Evolutionary conservation across 495 filamentous ascomycete species (phyloP).

Genomic region (Trichoderma reesei): DNA sequence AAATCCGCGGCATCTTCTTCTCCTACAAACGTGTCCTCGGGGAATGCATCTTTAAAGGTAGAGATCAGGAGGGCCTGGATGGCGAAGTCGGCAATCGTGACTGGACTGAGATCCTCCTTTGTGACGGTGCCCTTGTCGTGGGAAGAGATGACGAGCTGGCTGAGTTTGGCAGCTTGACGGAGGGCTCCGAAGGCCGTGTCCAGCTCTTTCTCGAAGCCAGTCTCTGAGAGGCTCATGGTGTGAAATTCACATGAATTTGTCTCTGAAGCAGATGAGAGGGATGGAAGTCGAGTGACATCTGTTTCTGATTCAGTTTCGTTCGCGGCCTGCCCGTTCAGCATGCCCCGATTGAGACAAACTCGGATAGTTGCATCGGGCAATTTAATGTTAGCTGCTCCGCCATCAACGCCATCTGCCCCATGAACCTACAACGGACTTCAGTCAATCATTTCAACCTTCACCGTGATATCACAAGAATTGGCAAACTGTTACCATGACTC

Average conservation of each 20-base stretch:
- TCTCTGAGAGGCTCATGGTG: not conserved
- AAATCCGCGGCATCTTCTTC: slow-evolving; percentile 52
- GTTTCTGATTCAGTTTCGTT: no score
- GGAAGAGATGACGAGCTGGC: slow-evolving; percentile 23
- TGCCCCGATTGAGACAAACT: not conserved
- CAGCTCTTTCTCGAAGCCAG: slow-evolving; percentile 16
- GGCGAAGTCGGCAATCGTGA: slow-evolving; percentile 61
- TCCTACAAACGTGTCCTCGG: slow-evolving; percentile 48
- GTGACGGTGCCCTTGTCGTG: slow-evolving; percentile 17
- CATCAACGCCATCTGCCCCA: not conserved
- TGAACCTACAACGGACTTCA: not conserved
- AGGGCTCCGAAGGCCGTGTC: slow-evolving; percentile 20
- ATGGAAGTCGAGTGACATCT: no score
- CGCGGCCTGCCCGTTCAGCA: not conserved
- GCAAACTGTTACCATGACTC: not conserved
- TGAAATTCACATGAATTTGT: no score
- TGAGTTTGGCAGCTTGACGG: slow-evolving; percentile 30
- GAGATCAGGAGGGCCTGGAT: slow-evolving; percentile 53
- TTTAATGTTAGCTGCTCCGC: not conserved
- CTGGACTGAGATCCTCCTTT: slow-evolving; percentile 51
- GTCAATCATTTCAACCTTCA: not conserved
- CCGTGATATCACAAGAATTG: not conserved
- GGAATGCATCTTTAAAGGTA: slow-evolving; percentile 44
- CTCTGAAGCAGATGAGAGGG: no score
- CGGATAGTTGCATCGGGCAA: not conserved